These are phyloP conservation scores for Fraxinus baroniana DNA, from an alignment of 305 asterid species.

Conservation along the genomic window DNA sequence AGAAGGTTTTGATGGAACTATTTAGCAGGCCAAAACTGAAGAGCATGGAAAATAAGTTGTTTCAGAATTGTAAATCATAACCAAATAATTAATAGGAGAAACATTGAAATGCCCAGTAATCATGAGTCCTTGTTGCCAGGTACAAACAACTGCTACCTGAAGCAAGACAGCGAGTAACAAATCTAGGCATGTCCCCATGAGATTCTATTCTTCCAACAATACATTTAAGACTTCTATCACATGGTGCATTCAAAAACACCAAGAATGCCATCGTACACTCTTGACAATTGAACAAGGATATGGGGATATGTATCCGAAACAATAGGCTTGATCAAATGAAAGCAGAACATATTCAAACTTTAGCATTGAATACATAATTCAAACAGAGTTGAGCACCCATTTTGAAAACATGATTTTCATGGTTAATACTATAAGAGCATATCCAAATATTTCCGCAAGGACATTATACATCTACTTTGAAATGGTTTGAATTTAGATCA, in stretches of 20 bases:
- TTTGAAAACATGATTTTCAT: constrained; percentile 8
- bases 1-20: background rate
- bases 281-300: background rate
- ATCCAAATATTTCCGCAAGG: background rate
- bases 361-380: background rate
- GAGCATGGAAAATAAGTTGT: constrained; percentile 7
- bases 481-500: background rate
- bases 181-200: background rate
- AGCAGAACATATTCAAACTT: background rate
- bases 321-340: background rate
- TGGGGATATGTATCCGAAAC: background rate
- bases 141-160: constrained; percentile 2
- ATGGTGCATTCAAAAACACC: background rate
- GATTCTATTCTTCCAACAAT: background rate
- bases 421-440: background rate
- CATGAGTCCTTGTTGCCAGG: background rate
- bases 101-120: background rate
- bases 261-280: background rate
- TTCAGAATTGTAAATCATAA: background rate
- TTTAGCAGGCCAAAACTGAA: constrained; percentile 6
- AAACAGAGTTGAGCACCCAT: constrained; percentile 10
- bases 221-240: constrained; percentile 11
- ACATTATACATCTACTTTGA: background rate
- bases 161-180: background rate
- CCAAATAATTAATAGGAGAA: constrained; percentile 6